Evolutionary conservation across 768 basidiomycete species (phyloP).

Genomic region (Amanita muscaria): DNA sequence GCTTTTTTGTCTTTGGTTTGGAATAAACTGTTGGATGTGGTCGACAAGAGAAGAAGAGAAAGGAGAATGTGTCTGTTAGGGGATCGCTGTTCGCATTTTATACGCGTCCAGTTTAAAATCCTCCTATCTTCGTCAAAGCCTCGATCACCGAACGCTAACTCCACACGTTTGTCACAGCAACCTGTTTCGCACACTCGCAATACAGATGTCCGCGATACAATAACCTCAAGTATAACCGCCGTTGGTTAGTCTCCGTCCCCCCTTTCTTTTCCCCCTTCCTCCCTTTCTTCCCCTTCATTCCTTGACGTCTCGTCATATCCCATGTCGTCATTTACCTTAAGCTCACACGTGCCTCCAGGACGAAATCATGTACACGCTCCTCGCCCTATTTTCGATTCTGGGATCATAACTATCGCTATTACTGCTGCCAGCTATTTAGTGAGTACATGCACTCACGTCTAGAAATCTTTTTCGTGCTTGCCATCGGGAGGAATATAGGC

Average conservation of each 20-base stretch:
- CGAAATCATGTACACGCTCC: conserved; percentile 91
- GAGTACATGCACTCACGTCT: conserved; percentile 21
- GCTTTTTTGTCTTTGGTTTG: not conserved
- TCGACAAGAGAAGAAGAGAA: not conserved
- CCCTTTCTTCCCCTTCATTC: too few relatives aligned
- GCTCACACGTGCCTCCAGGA: conserved; percentile 30
- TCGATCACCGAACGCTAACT: too few relatives aligned
- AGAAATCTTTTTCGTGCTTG: too few relatives aligned
- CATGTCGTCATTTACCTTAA: not conserved
- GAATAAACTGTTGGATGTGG: too few relatives aligned
- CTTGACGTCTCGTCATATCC: too few relatives aligned
- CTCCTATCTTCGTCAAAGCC: conserved; percentile 49
- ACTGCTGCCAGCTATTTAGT: too few relatives aligned
- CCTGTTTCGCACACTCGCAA: conserved; percentile 95
- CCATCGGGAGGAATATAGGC: too few relatives aligned
- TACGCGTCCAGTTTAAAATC: not conserved
- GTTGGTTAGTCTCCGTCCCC: conserved; percentile 45
- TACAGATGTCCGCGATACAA: conserved; percentile 97
- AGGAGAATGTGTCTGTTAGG: too few relatives aligned
- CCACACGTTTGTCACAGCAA: too few relatives aligned
- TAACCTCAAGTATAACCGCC: too few relatives aligned
- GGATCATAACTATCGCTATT: conserved; percentile 88
- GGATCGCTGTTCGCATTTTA: too few relatives aligned
- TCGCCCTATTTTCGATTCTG: conserved; percentile 96
- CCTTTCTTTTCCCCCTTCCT: not conserved